A percentile compares a stretch with the other conserved stretches of the same genome.
phyloP scores from a whole-genome alignment of 495 filamentous ascomycete genomes.

The Ascodesmis nigricans region DNA sequence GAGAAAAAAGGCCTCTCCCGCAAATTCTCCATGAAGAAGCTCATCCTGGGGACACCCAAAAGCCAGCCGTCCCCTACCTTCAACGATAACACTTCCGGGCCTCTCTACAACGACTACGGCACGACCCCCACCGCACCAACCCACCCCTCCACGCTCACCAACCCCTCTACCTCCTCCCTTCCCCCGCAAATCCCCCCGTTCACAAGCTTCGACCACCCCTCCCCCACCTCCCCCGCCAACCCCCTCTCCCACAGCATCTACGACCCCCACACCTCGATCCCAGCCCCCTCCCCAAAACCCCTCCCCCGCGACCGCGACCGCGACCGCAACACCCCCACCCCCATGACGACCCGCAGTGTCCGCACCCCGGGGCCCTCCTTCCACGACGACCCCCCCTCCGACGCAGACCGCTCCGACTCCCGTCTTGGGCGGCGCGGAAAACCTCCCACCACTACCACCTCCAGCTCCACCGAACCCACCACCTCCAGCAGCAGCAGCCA shows the following conservation, averaged over 20 bases:
- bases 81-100: constrained; percentile 11
- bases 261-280: too few species aligned
- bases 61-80: constrained; percentile 55
- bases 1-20: constrained; percentile 43
- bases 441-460: constrained; percentile 10
- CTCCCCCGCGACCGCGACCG: constrained; percentile 9
- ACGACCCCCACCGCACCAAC: constrained; percentile 5
- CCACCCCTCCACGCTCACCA: constrained; percentile 2
- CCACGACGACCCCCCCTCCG: too few species aligned
- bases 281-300: constrained; percentile 7
- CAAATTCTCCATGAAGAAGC: constrained; percentile 78
- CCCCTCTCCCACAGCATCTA: too few species aligned
- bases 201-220: too few species aligned
- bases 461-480: too few species aligned
- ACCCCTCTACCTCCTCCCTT: too few species aligned
- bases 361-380: too few species aligned
- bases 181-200: too few species aligned
- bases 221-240: too few species aligned
- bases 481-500: constrained; percentile 1
- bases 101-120: constrained; percentile 1
- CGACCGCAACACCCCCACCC: constrained; percentile 5
- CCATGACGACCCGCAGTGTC: too few species aligned
- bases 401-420: too few species aligned
- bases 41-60: constrained; percentile 70
- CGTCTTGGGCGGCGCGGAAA: constrained; percentile 15